Conservation (phyloP, 192 early-diverging fungal genomes). For the Coemansia sp. region DNA sequence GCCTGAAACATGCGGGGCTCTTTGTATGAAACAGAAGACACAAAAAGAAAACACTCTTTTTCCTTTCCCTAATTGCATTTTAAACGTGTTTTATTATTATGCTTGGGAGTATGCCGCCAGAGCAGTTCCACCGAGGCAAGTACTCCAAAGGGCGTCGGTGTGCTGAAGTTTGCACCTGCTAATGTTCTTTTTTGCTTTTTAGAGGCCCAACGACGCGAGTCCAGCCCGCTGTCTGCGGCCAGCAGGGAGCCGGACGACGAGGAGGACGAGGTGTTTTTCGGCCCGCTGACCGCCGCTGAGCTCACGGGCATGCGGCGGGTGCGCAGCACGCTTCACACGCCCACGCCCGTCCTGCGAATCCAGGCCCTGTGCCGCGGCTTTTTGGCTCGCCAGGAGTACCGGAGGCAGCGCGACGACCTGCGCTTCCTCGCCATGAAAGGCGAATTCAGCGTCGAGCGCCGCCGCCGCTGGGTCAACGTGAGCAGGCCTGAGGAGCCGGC, state of each 20-base stretch:
- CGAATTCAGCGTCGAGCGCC: conserved; percentile 30
- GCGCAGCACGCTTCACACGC: background rate
- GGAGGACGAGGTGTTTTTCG: conserved; percentile 49
- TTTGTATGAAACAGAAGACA: background rate
- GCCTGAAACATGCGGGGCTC: background rate
- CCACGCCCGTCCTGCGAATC: background rate
- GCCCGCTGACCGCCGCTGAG: conserved; percentile 26
- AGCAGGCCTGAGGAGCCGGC: background rate
- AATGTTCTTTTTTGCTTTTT: background rate
- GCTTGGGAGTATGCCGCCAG: background rate
- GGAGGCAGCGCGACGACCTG: conserved; percentile 20
- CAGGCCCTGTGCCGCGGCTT: conserved; percentile 23
- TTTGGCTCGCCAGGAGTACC: conserved; percentile 9
- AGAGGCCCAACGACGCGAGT: background rate
- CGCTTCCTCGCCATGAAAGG: conserved; percentile 25
- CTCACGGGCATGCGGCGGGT: background rate
- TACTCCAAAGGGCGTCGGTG: background rate
- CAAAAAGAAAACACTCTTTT: background rate
- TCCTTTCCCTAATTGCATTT: background rate
- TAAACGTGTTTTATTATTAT: background rate
- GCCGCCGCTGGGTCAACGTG: conserved; percentile 4
- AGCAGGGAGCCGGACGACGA: conserved; percentile 9
- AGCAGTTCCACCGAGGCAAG: background rate
- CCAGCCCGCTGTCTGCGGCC: background rate
- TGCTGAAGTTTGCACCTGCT: background rate